Evolutionary conservation across 2,329 filamentous ascomycete genomes (phyloP).

Genomic region (Colletotrichum sp.): DNA sequence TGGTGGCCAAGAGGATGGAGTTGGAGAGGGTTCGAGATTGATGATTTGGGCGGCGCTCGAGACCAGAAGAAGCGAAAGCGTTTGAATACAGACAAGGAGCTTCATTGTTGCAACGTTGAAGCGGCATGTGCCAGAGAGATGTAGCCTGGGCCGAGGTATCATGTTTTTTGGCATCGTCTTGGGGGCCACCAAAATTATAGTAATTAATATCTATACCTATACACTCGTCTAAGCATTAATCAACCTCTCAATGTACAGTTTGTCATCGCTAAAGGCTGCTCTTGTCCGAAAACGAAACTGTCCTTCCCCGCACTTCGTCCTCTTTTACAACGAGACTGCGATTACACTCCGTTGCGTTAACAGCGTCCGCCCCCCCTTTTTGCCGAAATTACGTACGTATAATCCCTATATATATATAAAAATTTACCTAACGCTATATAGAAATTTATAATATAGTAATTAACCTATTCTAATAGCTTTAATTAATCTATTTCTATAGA

Average conservation of each 20-base stretch:
- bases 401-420: too few species aligned
- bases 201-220: neutral
- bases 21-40: neutral
- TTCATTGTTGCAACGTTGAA: neutral
- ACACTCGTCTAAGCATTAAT: fast-evolving
- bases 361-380: too few species aligned
- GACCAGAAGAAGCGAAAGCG: neutral
- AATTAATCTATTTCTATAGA: too few species aligned
- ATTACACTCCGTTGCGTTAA: too few species aligned
- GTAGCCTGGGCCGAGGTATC: neutral
- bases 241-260: neutral
- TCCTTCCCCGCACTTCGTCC: neutral
- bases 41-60: neutral
- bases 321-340: neutral
- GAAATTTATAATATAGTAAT: too few species aligned
- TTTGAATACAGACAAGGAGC: neutral
- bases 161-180: fast-evolving
- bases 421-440: too few species aligned
- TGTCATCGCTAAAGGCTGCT: neutral
- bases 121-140: fast-evolving
- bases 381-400: too few species aligned
- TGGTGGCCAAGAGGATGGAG: neutral
- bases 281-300: neutral
- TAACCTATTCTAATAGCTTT: too few species aligned
- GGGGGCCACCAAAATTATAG: neutral